A percentile compares a stretch with the other conserved stretches of the same genome.
These are phyloP conservation scores for Candida krabiensis DNA, from an alignment of 805 yeast species.

Conservation along the genomic window DNA sequence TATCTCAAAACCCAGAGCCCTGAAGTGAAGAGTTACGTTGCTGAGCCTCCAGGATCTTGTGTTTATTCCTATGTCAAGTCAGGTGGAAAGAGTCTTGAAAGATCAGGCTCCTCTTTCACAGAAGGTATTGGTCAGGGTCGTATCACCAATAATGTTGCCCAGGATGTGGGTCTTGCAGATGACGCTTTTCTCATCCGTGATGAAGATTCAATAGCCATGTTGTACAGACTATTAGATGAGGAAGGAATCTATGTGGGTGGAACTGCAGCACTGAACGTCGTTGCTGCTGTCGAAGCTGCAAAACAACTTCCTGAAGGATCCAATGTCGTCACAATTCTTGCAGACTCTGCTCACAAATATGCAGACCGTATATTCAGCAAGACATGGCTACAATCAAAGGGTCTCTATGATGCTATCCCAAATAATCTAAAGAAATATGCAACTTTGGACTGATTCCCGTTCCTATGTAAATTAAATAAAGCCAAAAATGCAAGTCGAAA, in stretches of 20 bases:
- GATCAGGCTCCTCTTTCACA: slow-evolving; percentile 84
- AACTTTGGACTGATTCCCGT: slow-evolving; percentile 36
- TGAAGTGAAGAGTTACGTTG: slow-evolving; percentile 61
- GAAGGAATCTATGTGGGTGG: slow-evolving; percentile 93
- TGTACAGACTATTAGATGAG: slow-evolving; percentile 78
- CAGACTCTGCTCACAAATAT: slow-evolving; percentile 90
- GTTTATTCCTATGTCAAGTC: slow-evolving; percentile 75
- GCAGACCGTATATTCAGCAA: slow-evolving; percentile 77
- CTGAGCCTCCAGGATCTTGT: slow-evolving; percentile 94
- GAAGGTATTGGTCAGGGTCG: slow-evolving; percentile 98
- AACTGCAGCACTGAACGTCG: slow-evolving; percentile 87
- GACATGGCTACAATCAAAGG: slow-evolving; percentile 73
- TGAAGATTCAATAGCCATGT: slow-evolving; percentile 78
- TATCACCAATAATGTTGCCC: slow-evolving; percentile 76
- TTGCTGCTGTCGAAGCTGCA: slow-evolving; percentile 82
- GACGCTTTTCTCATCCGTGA: slow-evolving; percentile 81
- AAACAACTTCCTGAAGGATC: slow-evolving; percentile 70
- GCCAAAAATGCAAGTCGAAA: too few species aligned
- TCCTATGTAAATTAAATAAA: too few species aligned
- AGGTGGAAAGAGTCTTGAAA: slow-evolving; percentile 64
- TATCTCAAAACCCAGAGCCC: slow-evolving; percentile 73
- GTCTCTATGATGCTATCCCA: slow-evolving; percentile 66
- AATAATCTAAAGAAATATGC: slow-evolving; percentile 69
- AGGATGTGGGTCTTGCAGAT: slow-evolving; percentile 71
- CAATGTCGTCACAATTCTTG: slow-evolving; percentile 84